Percentiles rank a stretch among this genome's conserved stretches.
Evolutionary conservation across 768 basidiomycete species (phyloP).

Genomic region (Phaffia australis): DNA sequence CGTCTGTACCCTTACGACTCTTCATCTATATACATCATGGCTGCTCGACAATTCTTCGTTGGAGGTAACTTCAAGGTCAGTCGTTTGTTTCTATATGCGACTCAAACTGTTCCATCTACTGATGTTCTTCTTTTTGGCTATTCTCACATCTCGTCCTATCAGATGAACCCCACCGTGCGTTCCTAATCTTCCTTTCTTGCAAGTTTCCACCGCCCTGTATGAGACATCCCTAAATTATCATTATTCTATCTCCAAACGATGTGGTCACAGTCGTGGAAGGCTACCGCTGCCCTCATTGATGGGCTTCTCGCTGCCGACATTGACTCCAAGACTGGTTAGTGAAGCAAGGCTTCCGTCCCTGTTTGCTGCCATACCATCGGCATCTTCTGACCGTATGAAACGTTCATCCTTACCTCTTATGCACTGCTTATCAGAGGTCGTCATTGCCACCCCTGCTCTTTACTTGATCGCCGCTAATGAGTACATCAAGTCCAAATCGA

Average conservation of each 20-base stretch:
- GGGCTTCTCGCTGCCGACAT: conserved; percentile 67
- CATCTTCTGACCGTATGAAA: conserved; percentile 15
- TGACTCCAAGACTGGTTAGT: conserved; percentile 63
- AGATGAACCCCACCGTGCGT: conserved; percentile 27
- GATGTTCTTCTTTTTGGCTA: conserved; percentile 1
- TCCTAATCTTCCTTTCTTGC: neutral
- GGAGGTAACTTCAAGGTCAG: conserved; percentile 97
- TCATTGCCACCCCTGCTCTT: conserved; percentile 79
- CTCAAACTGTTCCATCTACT: neutral
- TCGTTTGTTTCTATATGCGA: neutral
- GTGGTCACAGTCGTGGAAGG: conserved; percentile 28
- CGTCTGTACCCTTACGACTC: neutral
- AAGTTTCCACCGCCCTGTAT: neutral
- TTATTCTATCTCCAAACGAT: neutral
- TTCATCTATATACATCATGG: conserved; percentile 24
- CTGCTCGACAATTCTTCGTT: conserved; percentile 57
- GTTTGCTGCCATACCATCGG: conserved; percentile 11
- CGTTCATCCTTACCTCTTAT: conserved; percentile 11
- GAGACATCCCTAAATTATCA: neutral
- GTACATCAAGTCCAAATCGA: conserved; percentile 37
- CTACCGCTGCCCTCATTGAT: conserved; percentile 56
- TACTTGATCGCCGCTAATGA: conserved; percentile 69
- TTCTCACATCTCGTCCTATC: conserved; percentile 1
- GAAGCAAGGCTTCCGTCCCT: neutral
- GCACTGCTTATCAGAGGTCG: conserved; percentile 56